phyloP scores from a whole-genome alignment of 257 asterid genomes.

The Solanum pennellii region DNA sequence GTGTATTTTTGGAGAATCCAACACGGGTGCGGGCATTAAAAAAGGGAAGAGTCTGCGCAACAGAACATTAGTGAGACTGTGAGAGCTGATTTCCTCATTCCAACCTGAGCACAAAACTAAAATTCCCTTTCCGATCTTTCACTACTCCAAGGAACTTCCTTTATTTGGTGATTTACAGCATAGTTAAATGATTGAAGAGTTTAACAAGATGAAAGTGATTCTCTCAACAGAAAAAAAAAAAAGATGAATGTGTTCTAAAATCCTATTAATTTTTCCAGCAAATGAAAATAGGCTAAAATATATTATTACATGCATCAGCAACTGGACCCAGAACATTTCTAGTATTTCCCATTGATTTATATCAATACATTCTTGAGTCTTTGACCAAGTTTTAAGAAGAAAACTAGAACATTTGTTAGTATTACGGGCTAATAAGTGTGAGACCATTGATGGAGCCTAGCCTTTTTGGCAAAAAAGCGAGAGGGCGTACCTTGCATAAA shows the following conservation, averaged over 20 bases:
- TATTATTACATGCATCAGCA: neutral
- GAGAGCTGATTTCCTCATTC: neutral
- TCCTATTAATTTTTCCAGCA: neutral
- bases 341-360: neutral
- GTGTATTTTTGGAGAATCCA: neutral
- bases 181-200: neutral
- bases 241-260: neutral
- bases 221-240: too few species aligned
- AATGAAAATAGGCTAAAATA: neutral
- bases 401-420: neutral
- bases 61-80: neutral
- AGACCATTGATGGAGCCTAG: neutral
- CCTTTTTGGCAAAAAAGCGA: neutral
- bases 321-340: neutral
- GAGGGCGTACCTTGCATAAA: neutral
- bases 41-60: neutral
- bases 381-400: neutral
- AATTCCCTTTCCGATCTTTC: neutral
- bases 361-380: neutral
- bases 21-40: neutral
- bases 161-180: neutral
- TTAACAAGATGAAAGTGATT: neutral
- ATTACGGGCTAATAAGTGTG: neutral
- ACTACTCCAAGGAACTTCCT: neutral
- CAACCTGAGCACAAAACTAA: neutral